These are phyloP conservation scores for Eucalyptus viminalis DNA, from an alignment of 345 rosid species.

Conservation along the genomic window DNA sequence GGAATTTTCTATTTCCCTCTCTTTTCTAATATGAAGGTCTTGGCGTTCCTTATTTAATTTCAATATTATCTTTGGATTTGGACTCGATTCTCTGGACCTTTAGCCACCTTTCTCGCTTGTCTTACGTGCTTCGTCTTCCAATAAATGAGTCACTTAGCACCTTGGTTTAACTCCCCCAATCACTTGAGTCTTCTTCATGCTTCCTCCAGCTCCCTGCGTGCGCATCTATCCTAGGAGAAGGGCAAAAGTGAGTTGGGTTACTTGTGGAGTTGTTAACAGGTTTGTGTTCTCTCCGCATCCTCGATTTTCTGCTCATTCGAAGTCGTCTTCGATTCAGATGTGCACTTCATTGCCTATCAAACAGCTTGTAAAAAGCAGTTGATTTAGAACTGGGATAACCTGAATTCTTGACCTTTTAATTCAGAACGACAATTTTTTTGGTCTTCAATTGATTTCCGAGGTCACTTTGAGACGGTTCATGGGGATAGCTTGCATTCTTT, in stretches of 20 bases:
- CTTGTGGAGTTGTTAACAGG: conserved; percentile 70
- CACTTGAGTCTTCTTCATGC: neutral
- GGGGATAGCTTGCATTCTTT: neutral
- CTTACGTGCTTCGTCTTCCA: neutral
- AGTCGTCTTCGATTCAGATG: neutral
- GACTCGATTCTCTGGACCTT: conserved; percentile 7
- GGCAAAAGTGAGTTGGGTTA: conserved; percentile 64
- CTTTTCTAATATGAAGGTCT: conserved; percentile 7
- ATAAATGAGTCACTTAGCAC: conserved; percentile 15
- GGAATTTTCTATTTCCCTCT: neutral
- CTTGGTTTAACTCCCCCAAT: conserved; percentile 1
- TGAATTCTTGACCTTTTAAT: neutral
- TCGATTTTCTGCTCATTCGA: neutral
- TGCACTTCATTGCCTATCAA: neutral
- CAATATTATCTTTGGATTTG: conserved; percentile 5
- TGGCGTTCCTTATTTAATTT: neutral
- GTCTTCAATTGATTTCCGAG: neutral
- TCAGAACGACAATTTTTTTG: neutral
- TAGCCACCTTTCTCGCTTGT: neutral
- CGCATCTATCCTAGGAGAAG: neutral
- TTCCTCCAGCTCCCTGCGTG: neutral
- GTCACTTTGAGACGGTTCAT: neutral
- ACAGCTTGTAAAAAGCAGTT: neutral
- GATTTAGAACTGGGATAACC: neutral
- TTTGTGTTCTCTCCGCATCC: conserved; percentile 5